Conservation (phyloP, 768 basidiomycete genomes). For the Gautieria morchelliformis region DNA sequence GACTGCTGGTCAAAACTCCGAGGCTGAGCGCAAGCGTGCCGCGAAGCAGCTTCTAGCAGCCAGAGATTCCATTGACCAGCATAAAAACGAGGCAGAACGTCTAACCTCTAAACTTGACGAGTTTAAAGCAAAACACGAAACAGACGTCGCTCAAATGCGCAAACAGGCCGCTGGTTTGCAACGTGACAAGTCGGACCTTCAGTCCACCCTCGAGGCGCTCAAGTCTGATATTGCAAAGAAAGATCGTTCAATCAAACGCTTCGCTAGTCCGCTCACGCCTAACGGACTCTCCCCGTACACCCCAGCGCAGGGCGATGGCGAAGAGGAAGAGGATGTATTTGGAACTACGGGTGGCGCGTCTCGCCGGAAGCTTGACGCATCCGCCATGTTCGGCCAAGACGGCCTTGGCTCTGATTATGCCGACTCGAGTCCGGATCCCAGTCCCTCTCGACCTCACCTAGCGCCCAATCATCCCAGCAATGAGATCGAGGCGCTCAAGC, state of each 20-base stretch:
- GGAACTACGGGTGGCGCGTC: constrained; percentile 50
- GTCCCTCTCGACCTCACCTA: constrained; percentile 51
- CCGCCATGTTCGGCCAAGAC: constrained; percentile 35
- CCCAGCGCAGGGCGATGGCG: constrained; percentile 34
- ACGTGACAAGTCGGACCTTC: constrained; percentile 88
- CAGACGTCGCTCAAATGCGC: constrained; percentile 85
- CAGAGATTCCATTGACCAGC: constrained; percentile 69
- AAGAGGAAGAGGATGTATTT: constrained; percentile 56
- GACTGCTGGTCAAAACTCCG: constrained; percentile 55
- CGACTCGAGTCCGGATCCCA: constrained; percentile 53
- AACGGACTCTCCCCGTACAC: constrained; percentile 22
- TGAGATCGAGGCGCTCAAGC: constrained; percentile 74
- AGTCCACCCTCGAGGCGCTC: constrained; percentile 65
- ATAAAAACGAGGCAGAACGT: constrained; percentile 81
- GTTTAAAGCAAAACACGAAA: constrained; percentile 85
- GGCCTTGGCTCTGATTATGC: constrained; percentile 35
- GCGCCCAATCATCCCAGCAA: constrained; percentile 67
- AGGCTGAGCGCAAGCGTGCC: constrained; percentile 76
- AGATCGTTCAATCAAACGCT: constrained; percentile 50
- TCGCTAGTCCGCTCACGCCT: constrained; percentile 68
- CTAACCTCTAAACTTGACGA: constrained; percentile 55
- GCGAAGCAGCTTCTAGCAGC: constrained; percentile 62
- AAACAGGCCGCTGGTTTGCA: constrained; percentile 80
- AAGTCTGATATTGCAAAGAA: constrained; percentile 64
- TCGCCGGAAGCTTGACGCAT: constrained; percentile 41